Evolutionary conservation across 2,329 filamentous ascomycete species (phyloP), one percentile per base, ranked within the genome.

Genomic region (Neofusicoccum sp.): DNA sequence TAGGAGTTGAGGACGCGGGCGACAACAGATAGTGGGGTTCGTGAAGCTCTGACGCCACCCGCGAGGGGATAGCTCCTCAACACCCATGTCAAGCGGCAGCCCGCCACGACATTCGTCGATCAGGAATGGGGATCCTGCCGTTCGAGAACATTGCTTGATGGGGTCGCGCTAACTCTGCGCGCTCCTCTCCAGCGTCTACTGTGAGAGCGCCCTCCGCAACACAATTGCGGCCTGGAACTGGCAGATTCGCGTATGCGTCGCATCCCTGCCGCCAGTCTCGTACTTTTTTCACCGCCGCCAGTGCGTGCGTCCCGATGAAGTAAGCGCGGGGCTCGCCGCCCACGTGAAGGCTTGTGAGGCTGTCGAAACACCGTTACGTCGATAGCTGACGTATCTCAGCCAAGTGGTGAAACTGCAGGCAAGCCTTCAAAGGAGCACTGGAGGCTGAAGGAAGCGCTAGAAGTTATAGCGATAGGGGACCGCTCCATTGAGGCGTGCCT

Each of bases 1-100:
- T 59, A 45, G 26, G 58, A 60, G 57, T 38, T 34, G 54, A 30
- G 34, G 41, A 31, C 43, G 24, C 41, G 41, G 30, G 33, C 26
- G 53, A 57, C 53, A 57, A 44, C 38, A 45, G 53, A 57, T 57
- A 45, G 53, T 57, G 53, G 53, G 53, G 53, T 57, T 57, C 38
- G 38, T 45, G 53, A 43, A 57, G 53, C 38, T 57, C 38, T 57
- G 53, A 57, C 53, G 53, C 53, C 38, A 57, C 41, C 38, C 38
- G 40, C 53, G 53, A 54, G 49, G 49, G 49, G 49, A 54, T 57
- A 57, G 53, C 53, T 44, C 41, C 53, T 57, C 53, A 57, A 57
- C 53, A 44, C 53, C 41, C 53, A 44, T 43, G 53, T 57, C 53
- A 31, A 57, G 24, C 47, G 33, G 11, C 47, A 28, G 16, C 31